Evolutionary conservation across 352 stramenopile genomes (phyloP), one percentile per base, ranked within the genome.

Genomic region (Phytopythium mirpurense): DNA sequence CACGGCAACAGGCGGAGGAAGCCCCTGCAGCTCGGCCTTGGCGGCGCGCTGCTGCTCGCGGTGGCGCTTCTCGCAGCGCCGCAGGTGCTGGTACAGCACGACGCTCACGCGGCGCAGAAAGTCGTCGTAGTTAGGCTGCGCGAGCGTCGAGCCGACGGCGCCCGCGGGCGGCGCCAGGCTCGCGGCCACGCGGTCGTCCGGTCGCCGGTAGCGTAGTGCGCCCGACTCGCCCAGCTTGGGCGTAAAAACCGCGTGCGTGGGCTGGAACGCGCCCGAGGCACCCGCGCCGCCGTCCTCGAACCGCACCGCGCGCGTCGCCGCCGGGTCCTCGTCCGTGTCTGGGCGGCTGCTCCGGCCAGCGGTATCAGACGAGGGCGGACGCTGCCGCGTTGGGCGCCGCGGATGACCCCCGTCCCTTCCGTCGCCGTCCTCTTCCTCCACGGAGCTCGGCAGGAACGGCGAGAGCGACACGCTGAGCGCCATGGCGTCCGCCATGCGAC

Each of bases 51-150:
- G 68, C 48, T 86, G 74, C 57, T 95, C 83, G 6, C 77, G 67
- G 49, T 77, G 45, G 27, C 80, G 80, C 66, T 93, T 91, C 64
- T 96, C 84, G 59, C 86, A 93, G 42, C 85, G 80, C 51, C 83
- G 68, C 35, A 96, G 82, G 57, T 96, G 87, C 59, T 96, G 87
- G 57, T 96, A 95, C 40, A 96, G 59, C 40, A 96, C 87, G 55
- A 96, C 86, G 52, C 80, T 92, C 51, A 95, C 85, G 62, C 85
- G 79, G 45, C 83, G 72, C 51, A 96, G 50, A 31, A 91, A 93
- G 57, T 96, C 88, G 59, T 96, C 86, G 63, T 96, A 96, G 57
- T 96, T 96, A 42, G 86, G 86, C 62, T 95, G 80, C 40, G 79
- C 86, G 47, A 96, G 82, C 35, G 82, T 92, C 16, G 77, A 90